Conservation (phyloP, 768 basidiomycete species). For the Rhodotorula paludigena region DNA sequence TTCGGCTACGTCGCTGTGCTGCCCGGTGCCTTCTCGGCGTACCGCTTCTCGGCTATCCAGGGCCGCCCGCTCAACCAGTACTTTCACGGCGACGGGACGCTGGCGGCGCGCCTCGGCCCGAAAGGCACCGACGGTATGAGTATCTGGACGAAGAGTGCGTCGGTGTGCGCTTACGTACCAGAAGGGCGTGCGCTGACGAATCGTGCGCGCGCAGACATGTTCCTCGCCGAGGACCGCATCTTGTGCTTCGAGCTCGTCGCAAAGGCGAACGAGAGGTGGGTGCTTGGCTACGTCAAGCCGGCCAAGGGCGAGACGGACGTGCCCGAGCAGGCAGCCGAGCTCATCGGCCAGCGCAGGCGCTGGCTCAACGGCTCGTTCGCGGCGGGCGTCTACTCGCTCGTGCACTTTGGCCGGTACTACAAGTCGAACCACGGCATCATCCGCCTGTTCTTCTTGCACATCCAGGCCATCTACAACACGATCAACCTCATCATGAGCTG, state of each 20-base stretch:
- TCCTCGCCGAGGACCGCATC: constrained; percentile 87
- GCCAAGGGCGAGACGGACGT: constrained; percentile 58
- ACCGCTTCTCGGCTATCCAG: constrained; percentile 85
- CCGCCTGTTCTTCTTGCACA: constrained; percentile 93
- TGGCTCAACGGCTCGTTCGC: constrained; percentile 92
- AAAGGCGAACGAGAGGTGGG: constrained; percentile 74
- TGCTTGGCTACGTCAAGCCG: constrained; percentile 85
- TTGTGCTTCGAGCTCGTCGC: constrained; percentile 95
- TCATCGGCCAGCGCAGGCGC: constrained; percentile 90
- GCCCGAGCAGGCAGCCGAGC: constrained; percentile 71
- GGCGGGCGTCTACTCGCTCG: constrained; percentile 67
- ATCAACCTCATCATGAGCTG: constrained; percentile 81
- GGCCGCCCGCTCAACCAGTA: constrained; percentile 65
- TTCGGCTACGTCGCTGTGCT: constrained; percentile 64
- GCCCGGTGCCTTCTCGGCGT: constrained; percentile 86
- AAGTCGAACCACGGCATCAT: constrained; percentile 77
- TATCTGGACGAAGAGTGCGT: constrained; percentile 40
- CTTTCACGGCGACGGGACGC: constrained; percentile 58
- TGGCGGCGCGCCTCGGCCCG: constrained; percentile 82
- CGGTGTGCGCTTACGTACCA: not conserved
- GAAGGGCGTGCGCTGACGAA: not conserved
- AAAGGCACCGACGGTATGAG: constrained; percentile 83
- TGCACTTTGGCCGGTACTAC: constrained; percentile 64
- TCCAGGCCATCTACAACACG: constrained; percentile 85
- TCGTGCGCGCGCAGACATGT: constrained; percentile 42